phyloP scores from a whole-genome alignment of 495 filamentous ascomycete species.

The Alectoria sarmentosa region DNA sequence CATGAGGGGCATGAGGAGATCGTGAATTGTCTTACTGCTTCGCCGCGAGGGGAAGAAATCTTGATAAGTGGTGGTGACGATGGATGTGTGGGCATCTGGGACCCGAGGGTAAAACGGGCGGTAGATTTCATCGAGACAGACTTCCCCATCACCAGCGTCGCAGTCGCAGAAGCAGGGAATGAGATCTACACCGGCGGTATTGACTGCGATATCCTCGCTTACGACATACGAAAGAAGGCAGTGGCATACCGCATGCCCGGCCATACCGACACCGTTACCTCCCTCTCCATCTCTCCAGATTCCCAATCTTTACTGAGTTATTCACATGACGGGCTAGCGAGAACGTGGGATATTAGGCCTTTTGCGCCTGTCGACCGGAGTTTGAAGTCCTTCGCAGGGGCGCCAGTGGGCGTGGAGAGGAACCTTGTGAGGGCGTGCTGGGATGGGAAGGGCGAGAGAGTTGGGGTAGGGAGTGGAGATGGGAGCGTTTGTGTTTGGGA shows the following conservation, averaged over 20 bases:
- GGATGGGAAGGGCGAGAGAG: constrained; percentile 77
- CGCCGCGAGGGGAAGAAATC: constrained; percentile 80
- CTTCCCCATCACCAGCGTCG: constrained; percentile 87
- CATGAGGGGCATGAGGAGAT: constrained; percentile 93
- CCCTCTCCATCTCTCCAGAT: constrained; percentile 83
- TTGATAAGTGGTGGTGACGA: constrained; percentile 87
- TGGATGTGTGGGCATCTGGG: constrained; percentile 93
- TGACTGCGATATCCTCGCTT: constrained; percentile 95
- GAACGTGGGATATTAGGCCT: constrained; percentile 93
- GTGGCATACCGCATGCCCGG: constrained; percentile 82
- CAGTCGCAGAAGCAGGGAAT: constrained; percentile 85
- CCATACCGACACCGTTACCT: constrained; percentile 88
- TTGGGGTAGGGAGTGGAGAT: constrained; percentile 86
- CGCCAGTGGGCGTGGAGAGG: constrained; percentile 79
- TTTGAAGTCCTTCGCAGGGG: constrained; percentile 80
- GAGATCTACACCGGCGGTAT: constrained; percentile 95
- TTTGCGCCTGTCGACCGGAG: constrained; percentile 85
- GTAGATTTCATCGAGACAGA: constrained; percentile 84
- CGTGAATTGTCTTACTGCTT: constrained; percentile 83
- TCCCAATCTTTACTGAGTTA: constrained; percentile 86
- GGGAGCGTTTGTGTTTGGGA: constrained; percentile 90
- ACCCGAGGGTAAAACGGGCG: constrained; percentile 85
- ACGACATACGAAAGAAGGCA: constrained; percentile 88
- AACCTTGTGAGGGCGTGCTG: constrained; percentile 89
- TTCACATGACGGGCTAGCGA: constrained; percentile 85